A percentile compares a stretch with the other conserved stretches of the same genome.
Conservation (phyloP, 2,329 filamentous ascomycete species). For the Berkeleyomyces rouxiae region DNA sequence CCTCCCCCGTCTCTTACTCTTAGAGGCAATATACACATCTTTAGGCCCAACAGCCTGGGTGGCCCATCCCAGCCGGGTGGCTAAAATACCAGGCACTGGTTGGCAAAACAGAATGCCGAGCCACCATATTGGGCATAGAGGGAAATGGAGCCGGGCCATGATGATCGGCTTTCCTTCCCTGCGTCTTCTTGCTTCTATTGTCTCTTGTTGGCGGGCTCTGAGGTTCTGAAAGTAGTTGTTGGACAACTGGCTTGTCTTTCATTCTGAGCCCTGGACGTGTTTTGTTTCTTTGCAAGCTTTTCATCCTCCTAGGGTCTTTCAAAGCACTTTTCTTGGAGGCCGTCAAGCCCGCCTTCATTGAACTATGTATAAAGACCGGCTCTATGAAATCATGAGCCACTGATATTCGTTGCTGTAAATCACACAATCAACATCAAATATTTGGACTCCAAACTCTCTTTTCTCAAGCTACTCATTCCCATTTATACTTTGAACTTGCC, state of each 20-base stretch:
- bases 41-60: not conserved
- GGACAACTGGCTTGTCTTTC: not conserved
- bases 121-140: not conserved
- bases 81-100: not conserved
- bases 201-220: not conserved
- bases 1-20: not conserved
- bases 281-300: not conserved
- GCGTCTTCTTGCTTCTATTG: not conserved
- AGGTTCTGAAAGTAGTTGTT: not conserved
- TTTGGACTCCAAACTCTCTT: not conserved
- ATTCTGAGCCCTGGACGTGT: not conserved
- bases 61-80: not conserved
- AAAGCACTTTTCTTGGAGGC: not conserved
- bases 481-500: not conserved
- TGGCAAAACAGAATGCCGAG: not conserved
- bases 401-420: not conserved
- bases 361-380: not conserved
- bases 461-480: not conserved
- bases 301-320: not conserved
- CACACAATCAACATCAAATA: not conserved
- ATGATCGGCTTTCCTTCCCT: not conserved
- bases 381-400: not conserved
- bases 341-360: not conserved
- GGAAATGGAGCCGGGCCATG: not conserved
- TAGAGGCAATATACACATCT: not conserved